Evolutionary conservation across 768 basidiomycete species (phyloP), one percentile per base, ranked within the genome.

Genomic region (Phlebiopsis gigantea): DNA sequence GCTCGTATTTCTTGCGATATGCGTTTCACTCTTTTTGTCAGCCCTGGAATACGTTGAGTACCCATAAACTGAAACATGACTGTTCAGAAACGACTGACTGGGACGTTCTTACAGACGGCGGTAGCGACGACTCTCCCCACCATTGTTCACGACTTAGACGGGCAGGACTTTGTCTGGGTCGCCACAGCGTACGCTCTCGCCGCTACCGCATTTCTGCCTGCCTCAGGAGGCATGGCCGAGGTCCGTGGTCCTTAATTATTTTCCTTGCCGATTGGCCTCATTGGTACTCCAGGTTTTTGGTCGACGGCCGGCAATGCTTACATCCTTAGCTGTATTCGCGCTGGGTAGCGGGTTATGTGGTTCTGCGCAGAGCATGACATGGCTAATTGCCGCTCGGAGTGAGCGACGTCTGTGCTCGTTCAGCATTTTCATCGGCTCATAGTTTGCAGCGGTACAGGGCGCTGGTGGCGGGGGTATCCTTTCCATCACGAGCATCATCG

Each of bases 311-410:
- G 60, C 68, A 7, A 60, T 73, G 7, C 51, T 73, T 9, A 55
- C 55, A 2, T 65, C 63, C 30, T 53, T 74, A 17, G 30, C 61
- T 0, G 46, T 68, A 8, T 74, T 75, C 53, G 70, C 71, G 0
- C 29, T 75, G 17, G 77, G 77, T 0, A 70, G 68, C 7, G 74
- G 71, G 0, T 24, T 78, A 1, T 69, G 67, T 22, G 77, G 73
- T 0, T 65, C 72, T 0, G 75, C 75, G 0, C 60, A 70, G 41
- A 71, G 47, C 42, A 75, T 78, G 73, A 55, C 59, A 1, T 70
- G 71, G 69, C 57, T 75, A 1, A 76, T 78, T 42, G 73, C 68
- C 4, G 75, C 70, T 0, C 62, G 77, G 21, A 64, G 57, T 57
- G 45, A 24, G 56, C 30, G 15, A 1, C 21, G 10, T 31, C 14